Evolutionary conservation across 345 rosid species (phyloP), one percentile per base, ranked within the genome.

Genomic region (Boechera retrofracta): DNA sequence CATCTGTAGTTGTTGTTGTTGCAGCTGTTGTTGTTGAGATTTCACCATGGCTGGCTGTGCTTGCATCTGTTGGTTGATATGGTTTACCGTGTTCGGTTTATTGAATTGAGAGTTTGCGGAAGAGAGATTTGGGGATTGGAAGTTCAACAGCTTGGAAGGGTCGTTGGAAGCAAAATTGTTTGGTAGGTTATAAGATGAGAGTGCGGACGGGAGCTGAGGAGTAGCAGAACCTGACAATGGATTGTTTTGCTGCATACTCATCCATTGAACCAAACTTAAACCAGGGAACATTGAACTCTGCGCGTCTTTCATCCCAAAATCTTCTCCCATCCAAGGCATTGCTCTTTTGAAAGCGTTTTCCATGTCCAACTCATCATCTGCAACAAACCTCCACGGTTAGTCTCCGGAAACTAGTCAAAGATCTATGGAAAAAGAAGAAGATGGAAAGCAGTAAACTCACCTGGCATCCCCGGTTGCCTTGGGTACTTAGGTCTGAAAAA

Each of bases 301-400:
- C 0, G 89, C 67, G 70, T 92, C 98, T 85, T 90, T 94, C 91
- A 89, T 83, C 49, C 96, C 97, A 79, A 86, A 84, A 0, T 92
- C 98, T 76, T 94, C 98, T 71, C 97, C 98, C 71, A 92, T 89
- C 98, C 98, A 94, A 5, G 97, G 98, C 96, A 92, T 85, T 18
- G 90, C 91, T 82, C 94, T 85, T 84, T 86, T 94, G 81, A 94
- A 92, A 76, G 95, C 93, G 73, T 87, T 94, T 79, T 90, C 98
- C 0, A 87, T 80, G 35, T 94, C 97, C 15, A 91, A 66, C 66
- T 90, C 98, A 69, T 94, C 95, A 83, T 92, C 97, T 94, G 89
- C 77, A 82, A 32, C 44, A 59, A 44, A 13, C 79, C n/a, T 60
- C 26, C 21, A 33, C 28, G 16, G 77, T 80, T 69, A 83, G 69